A percentile compares a stretch with the other conserved stretches of the same genome.
phyloP scores from a whole-genome alignment of 1,284 basidiomycete species.

The Vanrija sp. region DNA sequence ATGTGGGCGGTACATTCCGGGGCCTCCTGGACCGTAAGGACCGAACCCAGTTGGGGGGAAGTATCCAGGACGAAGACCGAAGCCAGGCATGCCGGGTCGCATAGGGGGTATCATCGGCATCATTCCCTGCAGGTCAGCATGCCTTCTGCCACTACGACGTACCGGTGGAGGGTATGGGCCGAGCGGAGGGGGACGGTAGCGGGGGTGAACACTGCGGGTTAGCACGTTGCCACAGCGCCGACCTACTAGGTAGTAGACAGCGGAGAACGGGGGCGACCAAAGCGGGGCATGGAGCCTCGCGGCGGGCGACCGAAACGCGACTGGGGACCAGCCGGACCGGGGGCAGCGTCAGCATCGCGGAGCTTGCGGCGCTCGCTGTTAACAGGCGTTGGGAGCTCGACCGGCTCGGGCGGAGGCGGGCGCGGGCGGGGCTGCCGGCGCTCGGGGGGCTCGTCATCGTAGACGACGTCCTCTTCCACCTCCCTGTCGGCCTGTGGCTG shows the following conservation, averaged over 20 bases:
- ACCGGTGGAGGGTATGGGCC: neutral
- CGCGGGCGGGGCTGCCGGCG: neutral
- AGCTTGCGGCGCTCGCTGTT: slow-evolving; percentile 4
- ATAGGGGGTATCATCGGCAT: slow-evolving; percentile 35
- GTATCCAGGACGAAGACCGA: slow-evolving; percentile 36
- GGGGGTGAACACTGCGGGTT: no score
- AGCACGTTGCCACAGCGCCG: no score
- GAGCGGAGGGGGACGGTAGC: no score
- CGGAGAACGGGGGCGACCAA: slow-evolving; percentile 42
- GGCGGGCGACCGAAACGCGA: slow-evolving; percentile 21
- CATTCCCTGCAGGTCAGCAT: slow-evolving; percentile 33
- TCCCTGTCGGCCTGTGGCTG: neutral
- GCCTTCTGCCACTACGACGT: neutral
- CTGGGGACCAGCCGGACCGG: slow-evolving; percentile 11
- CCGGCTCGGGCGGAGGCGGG: slow-evolving; percentile 9
- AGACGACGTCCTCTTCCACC: neutral
- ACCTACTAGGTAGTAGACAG: slow-evolving; percentile 47
- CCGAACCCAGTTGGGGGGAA: no score
- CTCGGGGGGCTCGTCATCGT: neutral
- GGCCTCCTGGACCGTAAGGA: no score
- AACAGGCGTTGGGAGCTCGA: slow-evolving; percentile 46
- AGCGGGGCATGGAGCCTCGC: slow-evolving; percentile 33
- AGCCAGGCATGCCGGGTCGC: no score
- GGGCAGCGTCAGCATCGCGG: neutral
- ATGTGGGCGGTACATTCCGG: no score